phyloP scores from a whole-genome alignment of 2,329 filamentous ascomycete genomes.

The Cadophora luteo-olivacea region DNA sequence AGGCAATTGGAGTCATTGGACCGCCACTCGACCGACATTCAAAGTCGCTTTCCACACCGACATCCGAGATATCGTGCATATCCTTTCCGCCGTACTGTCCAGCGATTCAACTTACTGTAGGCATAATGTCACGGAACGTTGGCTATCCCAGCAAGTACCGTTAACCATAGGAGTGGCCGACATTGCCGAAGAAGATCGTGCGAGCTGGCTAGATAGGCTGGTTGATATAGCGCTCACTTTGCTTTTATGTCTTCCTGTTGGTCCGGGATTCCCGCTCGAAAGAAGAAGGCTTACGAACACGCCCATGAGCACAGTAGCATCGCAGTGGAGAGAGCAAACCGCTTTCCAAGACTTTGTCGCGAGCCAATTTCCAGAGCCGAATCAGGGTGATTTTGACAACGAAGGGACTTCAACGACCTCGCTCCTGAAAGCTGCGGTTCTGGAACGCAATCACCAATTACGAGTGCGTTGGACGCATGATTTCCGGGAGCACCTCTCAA shows the following conservation, averaged over 20 bases:
- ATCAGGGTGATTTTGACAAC: neutral
- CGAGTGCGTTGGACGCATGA: neutral
- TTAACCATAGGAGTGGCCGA: neutral
- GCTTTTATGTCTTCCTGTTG: neutral
- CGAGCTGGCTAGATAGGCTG: neutral
- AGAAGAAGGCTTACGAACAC: neutral
- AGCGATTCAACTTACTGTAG: neutral
- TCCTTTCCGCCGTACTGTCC: neutral
- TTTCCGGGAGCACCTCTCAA: neutral
- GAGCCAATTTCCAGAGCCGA: neutral
- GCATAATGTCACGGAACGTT: neutral
- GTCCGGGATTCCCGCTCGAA: neutral
- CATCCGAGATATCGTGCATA: neutral
- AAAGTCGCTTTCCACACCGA: neutral
- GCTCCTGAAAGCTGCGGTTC: neutral
- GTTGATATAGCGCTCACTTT: neutral
- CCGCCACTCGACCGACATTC: neutral
- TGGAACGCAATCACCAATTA: neutral
- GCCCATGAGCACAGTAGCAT: neutral
- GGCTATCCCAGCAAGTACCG: neutral
- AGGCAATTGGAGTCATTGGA: neutral
- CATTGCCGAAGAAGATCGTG: neutral
- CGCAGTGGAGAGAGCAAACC: neutral
- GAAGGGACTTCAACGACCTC: neutral
- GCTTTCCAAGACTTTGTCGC: neutral